A percentile compares a stretch with the other conserved stretches of the same genome.
These are phyloP conservation scores for Citrullus colocynthis DNA, from an alignment of 306 rosid genomes.

Conservation along the genomic window DNA sequence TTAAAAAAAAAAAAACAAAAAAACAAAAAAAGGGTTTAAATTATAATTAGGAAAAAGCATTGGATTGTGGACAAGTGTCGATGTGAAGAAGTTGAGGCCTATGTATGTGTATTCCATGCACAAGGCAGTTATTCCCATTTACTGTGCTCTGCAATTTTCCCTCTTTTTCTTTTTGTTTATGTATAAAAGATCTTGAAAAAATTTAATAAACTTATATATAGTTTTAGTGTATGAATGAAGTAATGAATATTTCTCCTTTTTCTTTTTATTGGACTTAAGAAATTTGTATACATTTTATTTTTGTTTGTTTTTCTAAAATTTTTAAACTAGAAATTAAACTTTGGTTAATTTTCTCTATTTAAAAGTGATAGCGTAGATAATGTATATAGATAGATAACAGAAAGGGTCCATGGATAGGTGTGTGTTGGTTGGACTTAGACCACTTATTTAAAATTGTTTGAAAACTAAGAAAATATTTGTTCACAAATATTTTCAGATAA, in stretches of 20 bases:
- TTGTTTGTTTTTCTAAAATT: no score
- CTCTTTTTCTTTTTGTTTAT: not conserved
- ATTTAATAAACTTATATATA: not conserved
- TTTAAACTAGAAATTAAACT: no score
- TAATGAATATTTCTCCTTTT: not conserved
- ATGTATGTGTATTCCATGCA: constrained; percentile 2
- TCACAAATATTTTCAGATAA: no score
- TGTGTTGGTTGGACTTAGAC: no score
- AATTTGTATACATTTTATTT: not conserved
- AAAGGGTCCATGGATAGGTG: no score
- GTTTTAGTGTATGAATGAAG: not conserved
- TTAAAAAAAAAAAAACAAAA: not conserved
- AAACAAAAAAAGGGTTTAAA: not conserved
- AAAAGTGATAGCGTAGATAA: no score
- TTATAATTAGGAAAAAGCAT: not conserved
- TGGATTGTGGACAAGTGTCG: not conserved
- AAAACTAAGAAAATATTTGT: no score
- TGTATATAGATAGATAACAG: no score
- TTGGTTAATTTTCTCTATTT: no score
- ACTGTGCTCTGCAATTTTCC: not conserved
- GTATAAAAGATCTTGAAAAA: not conserved
- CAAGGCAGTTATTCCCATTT: not conserved
- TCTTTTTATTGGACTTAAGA: not conserved
- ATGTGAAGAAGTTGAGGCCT: not conserved
- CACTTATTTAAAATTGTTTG: no score